Percentiles rank a stretch among this genome's conserved stretches.
Evolutionary conservation across 176 grass and related monocot genomes (phyloP).

Genomic region (Avena eriantha): DNA sequence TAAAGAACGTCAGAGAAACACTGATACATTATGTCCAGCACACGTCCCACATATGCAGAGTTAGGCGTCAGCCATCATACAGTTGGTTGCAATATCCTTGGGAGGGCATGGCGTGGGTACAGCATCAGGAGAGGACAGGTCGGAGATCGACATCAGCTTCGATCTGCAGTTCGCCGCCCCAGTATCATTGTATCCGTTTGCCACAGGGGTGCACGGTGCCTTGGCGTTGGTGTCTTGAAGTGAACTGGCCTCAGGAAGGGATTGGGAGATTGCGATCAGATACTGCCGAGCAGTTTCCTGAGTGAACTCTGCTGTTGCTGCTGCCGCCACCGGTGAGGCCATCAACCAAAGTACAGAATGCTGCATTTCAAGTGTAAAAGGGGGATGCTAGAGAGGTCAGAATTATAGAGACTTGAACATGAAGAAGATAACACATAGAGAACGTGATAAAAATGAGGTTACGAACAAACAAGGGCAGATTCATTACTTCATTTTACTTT

Average conservation of each 20-base stretch:
- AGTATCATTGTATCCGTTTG: conserved; percentile 31
- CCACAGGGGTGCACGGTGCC: conserved; percentile 28
- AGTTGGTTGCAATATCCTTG: conserved; percentile 37
- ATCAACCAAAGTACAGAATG: conserved; percentile 48
- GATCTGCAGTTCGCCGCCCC: conserved; percentile 73
- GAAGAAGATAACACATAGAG: neutral
- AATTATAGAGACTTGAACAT: neutral
- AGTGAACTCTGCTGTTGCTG: conserved; percentile 44
- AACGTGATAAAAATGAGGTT: neutral
- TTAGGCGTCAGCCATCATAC: conserved; percentile 18
- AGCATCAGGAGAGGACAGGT: conserved; percentile 53
- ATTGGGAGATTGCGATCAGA: conserved; percentile 84
- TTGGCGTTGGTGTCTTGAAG: conserved; percentile 33
- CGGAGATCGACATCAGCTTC: conserved; percentile 88
- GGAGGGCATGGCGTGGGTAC: conserved; percentile 50
- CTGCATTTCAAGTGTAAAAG: conserved; percentile 48
- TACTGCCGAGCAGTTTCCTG: conserved; percentile 73
- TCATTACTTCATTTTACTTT: neutral
- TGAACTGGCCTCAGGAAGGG: conserved; percentile 49
- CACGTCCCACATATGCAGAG: conserved; percentile 37
- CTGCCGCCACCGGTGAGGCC: conserved; percentile 51
- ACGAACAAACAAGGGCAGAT: neutral
- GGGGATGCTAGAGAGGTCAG: conserved; percentile 23
- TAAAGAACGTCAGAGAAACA: conserved; percentile 42
- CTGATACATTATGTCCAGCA: conserved; percentile 38